Evolutionary conservation across 176 grass and related monocot species (phyloP), one percentile per base, ranked within the genome.

Genomic region (Musa schizocarpa): DNA sequence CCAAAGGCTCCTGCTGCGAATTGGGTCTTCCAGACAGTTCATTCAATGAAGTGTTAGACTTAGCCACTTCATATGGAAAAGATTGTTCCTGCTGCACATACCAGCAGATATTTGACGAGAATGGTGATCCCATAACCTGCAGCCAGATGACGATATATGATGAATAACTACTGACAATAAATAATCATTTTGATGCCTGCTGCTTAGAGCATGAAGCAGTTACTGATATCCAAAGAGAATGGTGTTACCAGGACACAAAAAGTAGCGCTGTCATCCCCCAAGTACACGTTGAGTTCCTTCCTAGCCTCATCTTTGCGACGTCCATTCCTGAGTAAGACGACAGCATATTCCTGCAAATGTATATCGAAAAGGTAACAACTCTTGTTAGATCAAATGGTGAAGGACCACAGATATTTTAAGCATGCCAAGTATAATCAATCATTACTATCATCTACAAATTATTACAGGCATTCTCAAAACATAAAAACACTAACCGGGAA

Each of bases 91-190:
- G 64, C 16, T 94, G 84, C 24, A 89, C 82, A 78, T 99, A 99
- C 13, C 92, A 85, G 58, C 87, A 80, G 65, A 92, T 54, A 70
- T 89, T 94, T 57, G 84, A 88, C 43, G 96, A 99, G 1, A 99
- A n/a, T n/a, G 88, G 80, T 99, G 90, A 79, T 89, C 96, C 96
- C 96, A 99, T 50, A 99, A 85, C 96, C 94, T 98, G 77, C 68
- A 83, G 16, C 13, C 75, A 13, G 50, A 69, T 59, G 12, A 65
- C 71, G 73, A 13, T 59, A 59, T 51, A 67, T 54, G 73, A 76
- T 11, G n/a, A 19, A 27, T 65, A 83, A 53, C 8, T 25, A 63
- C 27, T 13, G 14, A 2, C 25, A 69, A 75, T 12, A 63, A 11
- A 74, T 2, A 71, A 61, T 65, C 34, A 49, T 10, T 67, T 75